A percentile compares a stretch with the other conserved stretches of the same genome.
Evolutionary conservation across 805 yeast genomes (phyloP).

Genomic region (Pichia paraexigua): DNA sequence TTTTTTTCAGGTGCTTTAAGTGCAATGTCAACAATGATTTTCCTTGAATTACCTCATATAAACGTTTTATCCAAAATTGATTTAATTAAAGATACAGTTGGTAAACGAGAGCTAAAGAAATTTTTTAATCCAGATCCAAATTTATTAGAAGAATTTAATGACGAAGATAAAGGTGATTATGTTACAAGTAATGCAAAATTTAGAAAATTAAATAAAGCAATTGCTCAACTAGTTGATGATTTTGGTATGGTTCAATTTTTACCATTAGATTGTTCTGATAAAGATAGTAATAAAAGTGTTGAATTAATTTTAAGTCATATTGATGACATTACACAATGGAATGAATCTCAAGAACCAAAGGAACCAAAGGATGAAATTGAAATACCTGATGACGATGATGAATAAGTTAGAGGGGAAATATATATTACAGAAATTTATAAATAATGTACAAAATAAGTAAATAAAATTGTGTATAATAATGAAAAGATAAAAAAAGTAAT

Average conservation of each 20-base stretch:
- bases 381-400: slow-evolving; percentile 43
- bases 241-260: slow-evolving; percentile 98
- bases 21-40: slow-evolving; percentile 98
- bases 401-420: slow-evolving; percentile 1
- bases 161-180: slow-evolving; percentile 23
- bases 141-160: slow-evolving; percentile 42
- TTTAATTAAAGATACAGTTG: slow-evolving; percentile 69
- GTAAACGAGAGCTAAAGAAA: slow-evolving; percentile 69
- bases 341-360: slow-evolving; percentile 92
- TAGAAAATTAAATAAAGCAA: slow-evolving; percentile 63
- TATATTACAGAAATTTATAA: background rate
- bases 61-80: slow-evolving; percentile 85
- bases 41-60: slow-evolving; percentile 90
- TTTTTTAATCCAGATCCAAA: slow-evolving; percentile 90
- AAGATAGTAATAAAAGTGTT: slow-evolving; percentile 62
- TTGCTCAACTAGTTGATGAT: slow-evolving; percentile 89
- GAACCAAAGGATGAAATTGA: slow-evolving; percentile 79
- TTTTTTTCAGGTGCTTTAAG: slow-evolving; percentile 91
- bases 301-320: slow-evolving; percentile 81
- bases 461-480: too few species aligned
- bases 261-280: slow-evolving; percentile 64
- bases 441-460: background rate
- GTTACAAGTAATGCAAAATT: slow-evolving; percentile 44
- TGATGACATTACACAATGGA: slow-evolving; percentile 98
- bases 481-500: too few species aligned